Percentiles rank a stretch among this genome's conserved stretches.
These are phyloP conservation scores for Camellia granthamiana DNA, from an alignment of 148 eudicot genomes.

Conservation along the genomic window DNA sequence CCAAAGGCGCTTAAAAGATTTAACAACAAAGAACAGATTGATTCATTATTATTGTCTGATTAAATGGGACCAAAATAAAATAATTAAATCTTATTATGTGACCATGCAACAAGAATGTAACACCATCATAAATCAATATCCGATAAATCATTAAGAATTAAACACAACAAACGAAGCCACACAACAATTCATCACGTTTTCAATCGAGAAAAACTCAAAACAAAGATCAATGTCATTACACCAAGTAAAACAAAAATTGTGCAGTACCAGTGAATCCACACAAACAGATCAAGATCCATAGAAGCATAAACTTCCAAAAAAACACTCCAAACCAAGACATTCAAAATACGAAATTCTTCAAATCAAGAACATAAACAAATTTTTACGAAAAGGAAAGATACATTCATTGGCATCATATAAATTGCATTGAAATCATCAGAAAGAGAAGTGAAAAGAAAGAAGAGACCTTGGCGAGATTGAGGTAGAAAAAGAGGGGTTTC, in stretches of 20 bases:
- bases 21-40: too few relatives aligned
- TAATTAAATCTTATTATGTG: too few relatives aligned
- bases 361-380: not conserved
- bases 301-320: not conserved
- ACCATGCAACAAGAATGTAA: too few relatives aligned
- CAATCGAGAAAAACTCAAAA: not conserved
- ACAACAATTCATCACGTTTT: not conserved
- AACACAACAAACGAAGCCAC: not conserved
- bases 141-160: not conserved
- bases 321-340: not conserved
- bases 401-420: not conserved
- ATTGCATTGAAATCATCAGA: not conserved
- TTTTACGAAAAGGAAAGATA: not conserved
- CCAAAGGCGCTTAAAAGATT: too few relatives aligned
- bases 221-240: not conserved
- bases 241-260: not conserved
- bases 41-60: too few relatives aligned
- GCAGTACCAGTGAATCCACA: not conserved
- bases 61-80: too few relatives aligned
- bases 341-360: not conserved
- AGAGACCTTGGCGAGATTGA: slow-evolving; percentile 45
- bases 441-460: not conserved
- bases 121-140: not conserved
- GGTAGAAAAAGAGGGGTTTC: slow-evolving; percentile 50
- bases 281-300: not conserved